phyloP scores from a whole-genome alignment of 306 rosid genomes.

The Ammopiptanthus mongolicus region DNA sequence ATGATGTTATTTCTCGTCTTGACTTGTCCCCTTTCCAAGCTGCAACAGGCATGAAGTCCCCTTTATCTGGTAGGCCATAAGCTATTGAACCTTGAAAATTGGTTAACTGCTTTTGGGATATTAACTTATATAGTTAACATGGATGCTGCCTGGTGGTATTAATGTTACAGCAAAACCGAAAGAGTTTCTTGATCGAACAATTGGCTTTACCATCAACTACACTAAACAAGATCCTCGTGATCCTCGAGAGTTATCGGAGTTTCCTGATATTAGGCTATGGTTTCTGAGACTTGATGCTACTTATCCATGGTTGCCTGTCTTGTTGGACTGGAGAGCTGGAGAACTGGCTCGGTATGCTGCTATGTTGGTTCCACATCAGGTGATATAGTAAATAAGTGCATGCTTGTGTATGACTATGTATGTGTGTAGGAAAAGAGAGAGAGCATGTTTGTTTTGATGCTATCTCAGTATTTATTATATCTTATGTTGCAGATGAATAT shows the following conservation, averaged over 20 bases:
- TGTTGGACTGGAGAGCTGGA: constrained; percentile 92
- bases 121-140: constrained; percentile 5
- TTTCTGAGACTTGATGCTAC: constrained; percentile 85
- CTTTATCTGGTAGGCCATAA: constrained; percentile 52
- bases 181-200: constrained; percentile 65
- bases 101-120: not conserved
- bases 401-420: not conserved
- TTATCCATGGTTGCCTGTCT: constrained; percentile 89
- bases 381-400: constrained; percentile 10
- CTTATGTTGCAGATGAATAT: constrained; percentile 65
- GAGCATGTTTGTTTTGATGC: not conserved
- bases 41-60: constrained; percentile 70
- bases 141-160: constrained; percentile 5
- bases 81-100: not conserved
- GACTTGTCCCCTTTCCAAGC: constrained; percentile 72
- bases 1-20: constrained; percentile 48
- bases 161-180: constrained; percentile 58
- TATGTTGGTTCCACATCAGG: constrained; percentile 98
- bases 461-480: not conserved
- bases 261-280: constrained; percentile 84
- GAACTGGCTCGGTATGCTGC: constrained; percentile 94
- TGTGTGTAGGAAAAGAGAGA: not conserved
- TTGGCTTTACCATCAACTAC: constrained; percentile 81
- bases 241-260: constrained; percentile 74
- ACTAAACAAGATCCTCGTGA: constrained; percentile 67